These are phyloP conservation scores for Megacollybia platyphylla DNA, from an alignment of 1,284 basidiomycete genomes.

Conservation along the genomic window DNA sequence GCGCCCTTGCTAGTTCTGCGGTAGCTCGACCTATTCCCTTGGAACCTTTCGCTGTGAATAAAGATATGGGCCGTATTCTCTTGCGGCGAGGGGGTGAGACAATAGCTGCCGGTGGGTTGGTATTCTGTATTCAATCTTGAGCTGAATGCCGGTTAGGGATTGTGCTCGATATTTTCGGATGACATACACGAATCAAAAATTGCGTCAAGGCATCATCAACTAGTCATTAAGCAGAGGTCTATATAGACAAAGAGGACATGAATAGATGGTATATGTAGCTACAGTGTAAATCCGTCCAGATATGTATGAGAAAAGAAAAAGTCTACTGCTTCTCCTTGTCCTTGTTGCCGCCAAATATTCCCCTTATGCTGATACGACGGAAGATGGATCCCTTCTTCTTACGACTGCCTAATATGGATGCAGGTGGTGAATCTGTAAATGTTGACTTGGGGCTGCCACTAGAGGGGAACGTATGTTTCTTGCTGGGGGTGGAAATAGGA, in stretches of 20 bases:
- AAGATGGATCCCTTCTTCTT: conserved; percentile 34
- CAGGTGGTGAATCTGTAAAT: conserved; percentile 11
- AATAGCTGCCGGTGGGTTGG: conserved; percentile 71
- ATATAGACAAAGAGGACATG: no score
- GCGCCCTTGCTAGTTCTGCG: conserved; percentile 34
- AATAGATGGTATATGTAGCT: no score
- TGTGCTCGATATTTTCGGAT: conserved; percentile 24
- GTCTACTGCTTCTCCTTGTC: conserved; percentile 19
- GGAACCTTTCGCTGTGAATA: conserved; percentile 83
- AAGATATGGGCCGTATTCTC: conserved; percentile 92
- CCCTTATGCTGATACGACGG: conserved; percentile 26
- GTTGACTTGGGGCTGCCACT: conserved; percentile 1
- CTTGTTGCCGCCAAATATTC: conserved; percentile 24
- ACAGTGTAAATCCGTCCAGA: neutral
- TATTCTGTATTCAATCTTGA: neutral
- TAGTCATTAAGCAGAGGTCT: neutral
- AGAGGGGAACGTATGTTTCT: conserved; percentile 6
- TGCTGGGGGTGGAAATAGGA: conserved; percentile 6
- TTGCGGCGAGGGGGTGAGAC: conserved; percentile 88
- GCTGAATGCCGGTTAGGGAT: conserved; percentile 20
- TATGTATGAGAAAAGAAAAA: no score
- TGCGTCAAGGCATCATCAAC: neutral
- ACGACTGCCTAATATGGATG: conserved; percentile 15
- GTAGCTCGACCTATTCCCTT: conserved; percentile 60
- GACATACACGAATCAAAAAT: conserved; percentile 3